Percentiles rank a stretch among this genome's conserved stretches.
Conservation (phyloP, 1,284 basidiomycete genomes). For the Boletus semigastroideus region DNA sequence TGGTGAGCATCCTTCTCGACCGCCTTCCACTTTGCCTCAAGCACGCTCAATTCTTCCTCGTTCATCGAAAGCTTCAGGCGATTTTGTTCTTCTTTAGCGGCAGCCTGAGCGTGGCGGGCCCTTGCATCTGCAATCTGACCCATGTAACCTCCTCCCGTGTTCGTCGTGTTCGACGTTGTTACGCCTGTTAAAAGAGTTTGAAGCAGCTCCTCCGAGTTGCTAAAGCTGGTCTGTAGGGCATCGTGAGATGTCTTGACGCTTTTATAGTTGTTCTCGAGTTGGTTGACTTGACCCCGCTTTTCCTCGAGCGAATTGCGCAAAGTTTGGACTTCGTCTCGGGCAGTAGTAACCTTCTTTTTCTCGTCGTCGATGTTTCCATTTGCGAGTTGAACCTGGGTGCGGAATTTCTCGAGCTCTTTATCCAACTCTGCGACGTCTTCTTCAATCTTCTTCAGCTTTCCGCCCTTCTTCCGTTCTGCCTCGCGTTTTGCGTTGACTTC, state of each 20-base stretch:
- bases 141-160: slow-evolving; percentile 86
- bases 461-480: slow-evolving; percentile 68
- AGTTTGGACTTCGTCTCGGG: slow-evolving; percentile 60
- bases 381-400: slow-evolving; percentile 87
- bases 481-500: slow-evolving; percentile 69
- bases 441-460: slow-evolving; percentile 72
- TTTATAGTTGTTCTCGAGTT: slow-evolving; percentile 63
- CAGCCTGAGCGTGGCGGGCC: slow-evolving; percentile 71
- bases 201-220: slow-evolving; percentile 88
- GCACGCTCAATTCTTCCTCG: slow-evolving; percentile 77
- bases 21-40: slow-evolving; percentile 81
- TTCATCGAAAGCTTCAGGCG: slow-evolving; percentile 78
- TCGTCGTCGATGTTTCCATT: slow-evolving; percentile 81
- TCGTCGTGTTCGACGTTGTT: slow-evolving; percentile 61
- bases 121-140: slow-evolving; percentile 93
- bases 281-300: slow-evolving; percentile 61
- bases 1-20: slow-evolving; percentile 84
- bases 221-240: slow-evolving; percentile 60
- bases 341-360: slow-evolving; percentile 56
- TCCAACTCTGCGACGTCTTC: slow-evolving; percentile 79
- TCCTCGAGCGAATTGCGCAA: slow-evolving; percentile 55
- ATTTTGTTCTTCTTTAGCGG: slow-evolving; percentile 85
- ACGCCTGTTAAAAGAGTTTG: slow-evolving; percentile 95
- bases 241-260: slow-evolving; percentile 75
- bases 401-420: slow-evolving; percentile 84